Evolutionary conservation across 495 filamentous ascomycete genomes (phyloP).

Genomic region (Xylaria telfairii): DNA sequence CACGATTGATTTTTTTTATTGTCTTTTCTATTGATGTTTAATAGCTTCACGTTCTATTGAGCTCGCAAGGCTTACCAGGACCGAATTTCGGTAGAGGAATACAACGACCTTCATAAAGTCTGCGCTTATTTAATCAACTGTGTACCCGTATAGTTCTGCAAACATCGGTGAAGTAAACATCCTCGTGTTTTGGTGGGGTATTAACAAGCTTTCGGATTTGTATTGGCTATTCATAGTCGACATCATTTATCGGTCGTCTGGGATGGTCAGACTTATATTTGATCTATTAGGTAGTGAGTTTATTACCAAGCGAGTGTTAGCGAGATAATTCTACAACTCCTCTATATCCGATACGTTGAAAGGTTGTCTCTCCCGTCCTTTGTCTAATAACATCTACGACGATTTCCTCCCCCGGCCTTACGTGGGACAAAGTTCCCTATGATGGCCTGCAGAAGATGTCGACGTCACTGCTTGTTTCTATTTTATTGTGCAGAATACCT

Average conservation of each 20-base stretch:
- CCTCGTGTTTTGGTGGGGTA: neutral
- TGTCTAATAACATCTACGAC: neutral
- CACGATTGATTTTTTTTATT: slow-evolving; percentile 8
- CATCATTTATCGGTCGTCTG: neutral
- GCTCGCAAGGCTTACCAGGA: neutral
- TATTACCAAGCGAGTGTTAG: neutral
- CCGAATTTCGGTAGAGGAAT: neutral
- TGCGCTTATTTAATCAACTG: neutral
- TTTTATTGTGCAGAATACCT: neutral
- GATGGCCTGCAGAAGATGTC: neutral
- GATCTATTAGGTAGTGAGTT: neutral
- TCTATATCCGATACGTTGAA: too few species aligned
- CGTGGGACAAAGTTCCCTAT: neutral
- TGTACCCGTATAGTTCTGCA: neutral
- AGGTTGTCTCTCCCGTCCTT: neutral
- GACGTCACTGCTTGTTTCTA: too few species aligned
- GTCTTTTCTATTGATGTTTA: slow-evolving; percentile 9
- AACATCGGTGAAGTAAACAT: neutral
- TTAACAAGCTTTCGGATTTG: neutral
- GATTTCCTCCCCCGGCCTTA: neutral
- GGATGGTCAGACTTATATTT: neutral
- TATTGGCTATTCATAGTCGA: neutral
- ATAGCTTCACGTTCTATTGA: slow-evolving; percentile 1
- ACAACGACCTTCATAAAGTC: neutral
- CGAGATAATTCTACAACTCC: too few species aligned